Percentiles rank a stretch among this genome's conserved stretches.
Evolutionary conservation across 1,284 basidiomycete genomes (phyloP).

Genomic region (Coniophora puteana): DNA sequence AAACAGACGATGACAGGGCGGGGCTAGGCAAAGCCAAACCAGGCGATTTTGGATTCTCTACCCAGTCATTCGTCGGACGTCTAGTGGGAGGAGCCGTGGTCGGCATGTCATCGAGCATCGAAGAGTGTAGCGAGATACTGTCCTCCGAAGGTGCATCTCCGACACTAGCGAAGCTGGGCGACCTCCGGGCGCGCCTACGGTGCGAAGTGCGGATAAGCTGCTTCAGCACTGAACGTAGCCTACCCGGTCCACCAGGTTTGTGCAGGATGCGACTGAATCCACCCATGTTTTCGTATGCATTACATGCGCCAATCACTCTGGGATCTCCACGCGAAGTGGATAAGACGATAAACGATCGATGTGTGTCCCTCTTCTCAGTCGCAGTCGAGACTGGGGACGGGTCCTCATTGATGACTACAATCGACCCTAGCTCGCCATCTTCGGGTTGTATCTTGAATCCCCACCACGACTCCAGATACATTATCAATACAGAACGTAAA

Average conservation of each 20-base stretch:
- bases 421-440: slow-evolving; percentile 55
- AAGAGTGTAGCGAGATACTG: slow-evolving; percentile 24
- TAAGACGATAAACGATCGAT: slow-evolving; percentile 70
- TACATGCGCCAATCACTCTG: slow-evolving; percentile 57
- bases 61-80: slow-evolving; percentile 20
- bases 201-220: slow-evolving; percentile 61
- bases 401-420: slow-evolving; percentile 85
- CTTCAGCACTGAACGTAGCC: slow-evolving; percentile 66
- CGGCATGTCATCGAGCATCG: slow-evolving; percentile 22
- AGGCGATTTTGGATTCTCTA: slow-evolving; percentile 15
- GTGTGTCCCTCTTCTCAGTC: slow-evolving; percentile 52
- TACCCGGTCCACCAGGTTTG: slow-evolving; percentile 87
- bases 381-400: slow-evolving; percentile 54
- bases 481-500: slow-evolving; percentile 57
- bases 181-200: slow-evolving; percentile 23
- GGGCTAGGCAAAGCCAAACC: slow-evolving; percentile 11
- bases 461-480: slow-evolving; percentile 78
- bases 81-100: slow-evolving; percentile 12
- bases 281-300: slow-evolving; percentile 75
- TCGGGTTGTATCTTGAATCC: slow-evolving; percentile 56
- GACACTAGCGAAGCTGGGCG: slow-evolving; percentile 11
- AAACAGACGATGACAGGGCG: slow-evolving; percentile 13
- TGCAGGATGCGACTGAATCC: slow-evolving; percentile 85
- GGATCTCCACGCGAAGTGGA: slow-evolving; percentile 69
- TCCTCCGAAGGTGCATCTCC: slow-evolving; percentile 22